phyloP scores from a whole-genome alignment of 352 stramenopile genomes.

The Albugo laibachii region DNA sequence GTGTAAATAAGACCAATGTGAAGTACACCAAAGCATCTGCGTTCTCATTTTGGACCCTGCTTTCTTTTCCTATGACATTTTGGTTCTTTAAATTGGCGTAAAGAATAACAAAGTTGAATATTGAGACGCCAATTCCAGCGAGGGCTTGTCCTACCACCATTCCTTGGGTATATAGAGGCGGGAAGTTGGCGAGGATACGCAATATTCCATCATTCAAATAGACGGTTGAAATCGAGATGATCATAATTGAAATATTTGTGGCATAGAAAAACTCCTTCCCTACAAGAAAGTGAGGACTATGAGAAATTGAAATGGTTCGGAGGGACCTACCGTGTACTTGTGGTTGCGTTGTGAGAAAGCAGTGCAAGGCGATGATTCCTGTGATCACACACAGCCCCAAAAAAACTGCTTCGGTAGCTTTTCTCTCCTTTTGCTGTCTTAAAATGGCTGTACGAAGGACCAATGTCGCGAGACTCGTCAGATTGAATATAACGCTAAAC shows the following conservation, averaged over 20 bases:
- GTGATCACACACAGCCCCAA: slow-evolving; percentile 45
- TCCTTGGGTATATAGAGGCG: slow-evolving; percentile 49
- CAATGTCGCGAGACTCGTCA: slow-evolving; percentile 58
- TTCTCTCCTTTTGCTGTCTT: slow-evolving; percentile 12
- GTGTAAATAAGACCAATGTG: slow-evolving; percentile 8
- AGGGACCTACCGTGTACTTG: slow-evolving; percentile 29
- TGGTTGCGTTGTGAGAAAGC: slow-evolving; percentile 44
- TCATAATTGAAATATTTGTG: slow-evolving; percentile 53
- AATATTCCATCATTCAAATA: slow-evolving; percentile 65
- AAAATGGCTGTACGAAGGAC: slow-evolving; percentile 39
- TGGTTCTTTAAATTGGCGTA: slow-evolving; percentile 13
- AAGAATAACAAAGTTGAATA: slow-evolving; percentile 53
- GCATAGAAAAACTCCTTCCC: slow-evolving; percentile 43
- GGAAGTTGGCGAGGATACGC: slow-evolving; percentile 54
- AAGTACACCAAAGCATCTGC: background rate
- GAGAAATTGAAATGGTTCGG: slow-evolving; percentile 1
- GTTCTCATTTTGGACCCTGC: too few relatives aligned
- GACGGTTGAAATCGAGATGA: slow-evolving; percentile 44
- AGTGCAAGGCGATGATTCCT: slow-evolving; percentile 48
- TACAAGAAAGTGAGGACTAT: background rate
- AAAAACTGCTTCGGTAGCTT: slow-evolving; percentile 13
- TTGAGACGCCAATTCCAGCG: slow-evolving; percentile 40
- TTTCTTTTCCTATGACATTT: background rate
- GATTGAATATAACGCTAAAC: slow-evolving; percentile 73
- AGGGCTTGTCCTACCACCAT: slow-evolving; percentile 62